Conservation (phyloP, 768 basidiomycete genomes). For the Hydnomerulius pinastri region DNA sequence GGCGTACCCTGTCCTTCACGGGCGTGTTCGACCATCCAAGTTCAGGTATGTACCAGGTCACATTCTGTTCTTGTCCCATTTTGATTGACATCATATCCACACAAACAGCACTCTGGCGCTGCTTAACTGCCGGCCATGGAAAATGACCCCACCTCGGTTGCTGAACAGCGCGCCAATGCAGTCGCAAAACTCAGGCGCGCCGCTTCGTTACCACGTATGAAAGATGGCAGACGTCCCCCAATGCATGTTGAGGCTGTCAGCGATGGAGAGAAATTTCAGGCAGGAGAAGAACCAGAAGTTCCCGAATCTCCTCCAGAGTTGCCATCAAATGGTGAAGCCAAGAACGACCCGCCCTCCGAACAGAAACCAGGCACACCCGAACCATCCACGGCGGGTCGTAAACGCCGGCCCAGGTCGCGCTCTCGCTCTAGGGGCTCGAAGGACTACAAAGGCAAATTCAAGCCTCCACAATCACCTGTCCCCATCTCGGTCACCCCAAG, state of each 20-base stretch:
- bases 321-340: slow-evolving; percentile 23
- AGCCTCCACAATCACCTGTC: slow-evolving; percentile 47
- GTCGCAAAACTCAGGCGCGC: slow-evolving; percentile 91
- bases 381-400: slow-evolving; percentile 45
- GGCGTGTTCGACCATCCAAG: slow-evolving; percentile 10
- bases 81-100: not conserved
- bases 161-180: slow-evolving; percentile 83
- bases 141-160: slow-evolving; percentile 45
- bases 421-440: slow-evolving; percentile 61
- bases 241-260: slow-evolving; percentile 85
- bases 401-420: slow-evolving; percentile 74
- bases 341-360: slow-evolving; percentile 29
- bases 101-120: slow-evolving; percentile 10
- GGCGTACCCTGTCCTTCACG: slow-evolving; percentile 9
- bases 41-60: slow-evolving; percentile 3
- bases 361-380: slow-evolving; percentile 39
- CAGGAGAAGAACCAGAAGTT: slow-evolving; percentile 34
- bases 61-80: not conserved
- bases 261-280: slow-evolving; percentile 68
- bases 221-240: slow-evolving; percentile 84
- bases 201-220: slow-evolving; percentile 88
- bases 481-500: slow-evolving; percentile 48
- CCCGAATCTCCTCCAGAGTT: slow-evolving; percentile 7
- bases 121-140: slow-evolving; percentile 23
- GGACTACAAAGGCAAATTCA: slow-evolving; percentile 67